Conservation (phyloP, 2,329 filamentous ascomycete species). For the Ophiostoma quercus region DNA sequence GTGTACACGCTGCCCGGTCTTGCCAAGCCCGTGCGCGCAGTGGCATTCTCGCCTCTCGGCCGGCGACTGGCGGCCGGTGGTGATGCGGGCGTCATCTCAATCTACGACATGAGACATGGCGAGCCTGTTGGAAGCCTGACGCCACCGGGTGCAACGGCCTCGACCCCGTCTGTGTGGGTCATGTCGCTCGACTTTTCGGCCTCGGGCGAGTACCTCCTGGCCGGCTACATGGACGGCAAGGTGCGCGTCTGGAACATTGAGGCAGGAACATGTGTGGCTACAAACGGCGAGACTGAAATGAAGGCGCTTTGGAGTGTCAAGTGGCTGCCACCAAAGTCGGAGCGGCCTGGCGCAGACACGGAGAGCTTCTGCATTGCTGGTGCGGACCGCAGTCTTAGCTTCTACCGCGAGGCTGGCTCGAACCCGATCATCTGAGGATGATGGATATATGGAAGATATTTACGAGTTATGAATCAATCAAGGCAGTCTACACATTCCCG, state of each 20-base stretch:
- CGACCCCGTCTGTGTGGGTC: slow-evolving; percentile 77
- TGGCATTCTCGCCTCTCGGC: slow-evolving; percentile 82
- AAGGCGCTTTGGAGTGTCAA: slow-evolving; percentile 74
- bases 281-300: slow-evolving; percentile 84
- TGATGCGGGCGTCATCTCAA: slow-evolving; percentile 78
- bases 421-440: slow-evolving; percentile 25
- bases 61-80: slow-evolving; percentile 84
- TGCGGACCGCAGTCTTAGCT: slow-evolving; percentile 67
- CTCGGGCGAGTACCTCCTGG: slow-evolving; percentile 85
- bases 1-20: slow-evolving; percentile 82
- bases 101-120: slow-evolving; percentile 88
- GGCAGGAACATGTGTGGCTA: slow-evolving; percentile 77
- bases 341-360: slow-evolving; percentile 38
- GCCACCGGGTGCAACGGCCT: slow-evolving; percentile 40
- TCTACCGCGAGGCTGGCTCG: slow-evolving; percentile 68
- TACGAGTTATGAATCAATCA: background rate
- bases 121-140: slow-evolving; percentile 82
- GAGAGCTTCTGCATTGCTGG: slow-evolving; percentile 76
- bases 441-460: background rate
- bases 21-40: slow-evolving; percentile 75
- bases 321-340: slow-evolving; percentile 67
- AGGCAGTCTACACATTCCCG: background rate
- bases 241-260: slow-evolving; percentile 95
- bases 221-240: slow-evolving; percentile 85
- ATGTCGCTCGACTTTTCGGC: slow-evolving; percentile 88